Conservation (phyloP, 139 green algal genomes). For the Gonium pectorale region DNA sequence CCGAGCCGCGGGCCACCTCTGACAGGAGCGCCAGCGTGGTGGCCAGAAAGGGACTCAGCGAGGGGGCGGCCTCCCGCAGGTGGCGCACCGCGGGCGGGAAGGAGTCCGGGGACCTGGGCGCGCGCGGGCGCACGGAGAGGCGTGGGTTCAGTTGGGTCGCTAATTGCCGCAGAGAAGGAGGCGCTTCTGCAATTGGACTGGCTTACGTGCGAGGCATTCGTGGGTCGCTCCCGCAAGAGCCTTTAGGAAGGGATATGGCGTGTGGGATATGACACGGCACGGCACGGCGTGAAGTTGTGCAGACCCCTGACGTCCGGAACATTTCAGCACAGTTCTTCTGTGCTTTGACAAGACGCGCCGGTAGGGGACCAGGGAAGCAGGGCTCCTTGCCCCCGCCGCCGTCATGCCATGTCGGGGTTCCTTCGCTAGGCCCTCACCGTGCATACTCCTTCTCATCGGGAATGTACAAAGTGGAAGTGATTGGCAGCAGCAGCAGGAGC, state of each 20-base stretch:
- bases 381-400: neutral
- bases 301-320: no score
- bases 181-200: no score
- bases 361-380: no score
- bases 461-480: slow-evolving; percentile 17
- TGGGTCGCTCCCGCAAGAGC: no score
- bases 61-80: slow-evolving; percentile 24
- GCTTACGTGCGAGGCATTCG: no score
- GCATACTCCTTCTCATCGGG: neutral
- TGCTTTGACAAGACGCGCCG: no score
- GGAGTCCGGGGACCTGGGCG: neutral
- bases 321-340: no score
- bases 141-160: neutral
- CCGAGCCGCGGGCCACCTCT: slow-evolving; percentile 48
- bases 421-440: neutral
- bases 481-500: slow-evolving; percentile 55
- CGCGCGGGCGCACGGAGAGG: neutral
- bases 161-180: no score
- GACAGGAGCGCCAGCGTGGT: slow-evolving; percentile 64
- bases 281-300: neutral
- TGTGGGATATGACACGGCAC: neutral
- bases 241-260: no score
- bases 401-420: neutral
- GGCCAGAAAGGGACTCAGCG: slow-evolving; percentile 59
- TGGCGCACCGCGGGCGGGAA: slow-evolving; percentile 7